phyloP scores from a whole-genome alignment of 202 grass and related monocot species.

The Bolboschoenoplectus hybrid region DNA sequence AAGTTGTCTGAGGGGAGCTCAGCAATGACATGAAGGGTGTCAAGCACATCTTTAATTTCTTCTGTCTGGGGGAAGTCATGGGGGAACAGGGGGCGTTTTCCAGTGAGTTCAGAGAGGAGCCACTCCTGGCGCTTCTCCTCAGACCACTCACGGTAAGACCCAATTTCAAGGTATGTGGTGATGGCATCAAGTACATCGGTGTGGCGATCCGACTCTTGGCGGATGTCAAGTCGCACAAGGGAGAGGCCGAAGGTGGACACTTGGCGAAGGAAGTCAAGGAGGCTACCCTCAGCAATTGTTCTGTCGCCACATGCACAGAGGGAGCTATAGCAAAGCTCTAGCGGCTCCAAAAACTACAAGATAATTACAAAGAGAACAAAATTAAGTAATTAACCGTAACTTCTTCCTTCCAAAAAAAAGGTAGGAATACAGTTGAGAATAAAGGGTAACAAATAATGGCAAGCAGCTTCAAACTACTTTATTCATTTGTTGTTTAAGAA shows the following conservation, averaged over 20 bases:
- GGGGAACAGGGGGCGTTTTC: conserved; percentile 85
- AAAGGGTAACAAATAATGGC: neutral
- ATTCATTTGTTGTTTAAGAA: conserved; percentile 21
- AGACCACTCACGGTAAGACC: conserved; percentile 87
- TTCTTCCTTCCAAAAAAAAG: conserved; percentile 13
- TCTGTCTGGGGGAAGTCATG: conserved; percentile 83
- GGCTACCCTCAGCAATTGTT: conserved; percentile 87
- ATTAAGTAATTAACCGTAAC: conserved; percentile 50
- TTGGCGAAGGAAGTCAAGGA: conserved; percentile 97
- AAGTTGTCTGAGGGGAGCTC: conserved; percentile 91
- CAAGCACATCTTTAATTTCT: conserved; percentile 84
- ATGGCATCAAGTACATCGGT: conserved; percentile 90
- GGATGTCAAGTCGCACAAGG: conserved; percentile 96
- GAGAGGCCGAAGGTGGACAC: conserved; percentile 96
- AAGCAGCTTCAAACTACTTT: neutral
- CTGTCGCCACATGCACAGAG: conserved; percentile 83
- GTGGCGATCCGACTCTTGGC: conserved; percentile 95
- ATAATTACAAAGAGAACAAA: conserved; percentile 35
- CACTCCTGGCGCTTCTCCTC: conserved; percentile 90
- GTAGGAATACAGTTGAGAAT: neutral
- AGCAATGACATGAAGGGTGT: conserved; percentile 83
- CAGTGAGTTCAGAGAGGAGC: conserved; percentile 88
- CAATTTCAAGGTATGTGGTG: conserved; percentile 73
- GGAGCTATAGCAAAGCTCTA: conserved; percentile 91
- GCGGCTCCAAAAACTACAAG: conserved; percentile 79